Percentiles rank a stretch among this genome's conserved stretches.
Evolutionary conservation across 352 stramenopile genomes (phyloP).

Genomic region (Globisporangium mamillatum): DNA sequence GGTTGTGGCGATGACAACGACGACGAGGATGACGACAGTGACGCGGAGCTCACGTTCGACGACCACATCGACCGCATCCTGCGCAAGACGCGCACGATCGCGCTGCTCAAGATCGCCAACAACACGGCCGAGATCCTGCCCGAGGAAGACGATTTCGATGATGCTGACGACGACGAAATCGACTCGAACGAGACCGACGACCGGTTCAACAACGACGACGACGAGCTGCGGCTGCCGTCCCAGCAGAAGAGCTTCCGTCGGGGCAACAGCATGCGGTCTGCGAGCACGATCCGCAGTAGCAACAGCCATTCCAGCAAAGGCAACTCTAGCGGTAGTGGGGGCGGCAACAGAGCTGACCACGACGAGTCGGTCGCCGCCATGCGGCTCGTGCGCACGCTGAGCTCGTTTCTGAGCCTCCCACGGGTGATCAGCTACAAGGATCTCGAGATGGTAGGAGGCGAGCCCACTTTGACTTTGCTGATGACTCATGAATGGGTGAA

Average conservation of each 20-base stretch:
- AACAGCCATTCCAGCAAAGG: conserved; percentile 5
- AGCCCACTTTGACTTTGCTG: too few species aligned
- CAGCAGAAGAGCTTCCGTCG: conserved; percentile 34
- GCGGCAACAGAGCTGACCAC: conserved; percentile 7
- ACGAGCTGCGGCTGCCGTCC: background rate
- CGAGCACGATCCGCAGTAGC: background rate
- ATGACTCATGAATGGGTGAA: too few species aligned
- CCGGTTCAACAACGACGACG: background rate
- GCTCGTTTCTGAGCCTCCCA: conserved; percentile 62
- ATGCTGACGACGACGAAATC: conserved; percentile 20
- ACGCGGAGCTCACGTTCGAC: conserved; percentile 40
- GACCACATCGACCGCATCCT: conserved; percentile 71
- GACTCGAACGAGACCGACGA: conserved; percentile 20
- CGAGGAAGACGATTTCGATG: conserved; percentile 38
- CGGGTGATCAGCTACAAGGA: conserved; percentile 74
- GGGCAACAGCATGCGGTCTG: conserved; percentile 26
- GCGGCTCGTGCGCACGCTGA: conserved; percentile 55
- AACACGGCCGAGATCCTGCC: conserved; percentile 62
- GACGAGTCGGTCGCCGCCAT: conserved; percentile 39
- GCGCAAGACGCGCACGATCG: conserved; percentile 57
- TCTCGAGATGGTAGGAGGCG: conserved; percentile 42
- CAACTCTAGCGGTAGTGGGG: conserved; percentile 3
- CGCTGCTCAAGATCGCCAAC: conserved; percentile 70
- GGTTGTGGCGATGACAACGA: conserved; percentile 10
- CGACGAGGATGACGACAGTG: conserved; percentile 4